Evolutionary conservation across 768 basidiomycete genomes (phyloP).

Genomic region (Agrocybe chaxingu): DNA sequence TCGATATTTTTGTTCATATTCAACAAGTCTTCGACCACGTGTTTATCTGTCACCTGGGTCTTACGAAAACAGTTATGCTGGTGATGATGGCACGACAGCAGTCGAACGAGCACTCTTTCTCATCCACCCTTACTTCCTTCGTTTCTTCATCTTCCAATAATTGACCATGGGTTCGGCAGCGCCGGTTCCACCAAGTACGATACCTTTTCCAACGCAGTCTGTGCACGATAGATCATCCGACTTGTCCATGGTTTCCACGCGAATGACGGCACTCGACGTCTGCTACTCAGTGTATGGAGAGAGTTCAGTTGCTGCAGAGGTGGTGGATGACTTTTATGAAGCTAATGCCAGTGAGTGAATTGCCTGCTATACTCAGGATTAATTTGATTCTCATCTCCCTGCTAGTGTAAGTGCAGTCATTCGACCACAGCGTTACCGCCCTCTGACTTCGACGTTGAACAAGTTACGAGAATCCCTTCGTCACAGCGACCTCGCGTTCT

Average conservation of each 20-base stretch:
- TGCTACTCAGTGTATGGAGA: constrained; percentile 71
- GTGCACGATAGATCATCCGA: constrained; percentile 22
- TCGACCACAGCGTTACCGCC: constrained; percentile 8
- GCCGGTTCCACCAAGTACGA: constrained; percentile 10
- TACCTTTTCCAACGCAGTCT: constrained; percentile 17
- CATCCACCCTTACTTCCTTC: not conserved
- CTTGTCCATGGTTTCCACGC: constrained; percentile 40
- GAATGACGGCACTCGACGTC: constrained; percentile 63
- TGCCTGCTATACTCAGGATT: constrained; percentile 6
- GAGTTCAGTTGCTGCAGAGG: constrained; percentile 43
- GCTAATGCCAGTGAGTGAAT: constrained; percentile 57
- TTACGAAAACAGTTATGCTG: too few species aligned
- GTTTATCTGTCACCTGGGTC: not conserved
- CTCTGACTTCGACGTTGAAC: constrained; percentile 8
- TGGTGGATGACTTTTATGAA: constrained; percentile 66
- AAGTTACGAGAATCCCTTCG: constrained; percentile 77
- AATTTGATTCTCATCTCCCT: constrained; percentile 14
- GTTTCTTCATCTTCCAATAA: not conserved
- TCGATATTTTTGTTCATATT: not conserved
- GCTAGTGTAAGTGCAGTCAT: constrained; percentile 35
- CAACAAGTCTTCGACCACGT: not conserved
- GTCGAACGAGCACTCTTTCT: too few species aligned
- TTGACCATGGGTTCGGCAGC: constrained; percentile 13
- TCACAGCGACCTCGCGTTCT: constrained; percentile 72
- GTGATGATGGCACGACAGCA: too few species aligned